Conservation (phyloP, 2,329 filamentous ascomycete genomes). For the Pseudogymnoascus sp. region DNA sequence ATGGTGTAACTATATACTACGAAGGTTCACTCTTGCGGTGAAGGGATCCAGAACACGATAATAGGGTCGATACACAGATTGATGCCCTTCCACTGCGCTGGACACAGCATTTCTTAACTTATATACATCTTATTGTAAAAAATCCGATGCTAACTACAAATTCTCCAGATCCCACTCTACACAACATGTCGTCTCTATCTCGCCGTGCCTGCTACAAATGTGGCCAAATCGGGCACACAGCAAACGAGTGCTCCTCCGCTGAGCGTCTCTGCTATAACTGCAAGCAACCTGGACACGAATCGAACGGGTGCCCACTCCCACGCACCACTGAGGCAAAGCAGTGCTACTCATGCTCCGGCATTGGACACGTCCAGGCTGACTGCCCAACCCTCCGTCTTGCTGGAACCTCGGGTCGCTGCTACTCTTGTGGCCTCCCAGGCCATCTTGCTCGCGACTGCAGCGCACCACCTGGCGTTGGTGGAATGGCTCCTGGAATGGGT, state of each 20-base stretch:
- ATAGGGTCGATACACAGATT: background rate
- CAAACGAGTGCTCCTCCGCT: conserved; percentile 92
- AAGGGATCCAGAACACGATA: background rate
- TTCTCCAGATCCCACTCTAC: conserved; percentile 3
- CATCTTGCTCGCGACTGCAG: conserved; percentile 90
- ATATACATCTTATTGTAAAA: background rate
- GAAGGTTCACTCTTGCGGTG: background rate
- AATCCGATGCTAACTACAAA: background rate
- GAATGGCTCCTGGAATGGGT: conserved; percentile 24
- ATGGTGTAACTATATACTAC: background rate
- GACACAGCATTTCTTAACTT: background rate
- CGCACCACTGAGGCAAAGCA: conserved; percentile 98
- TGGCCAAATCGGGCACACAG: conserved; percentile 74
- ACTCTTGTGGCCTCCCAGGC: conserved; percentile 88
- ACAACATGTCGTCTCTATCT: conserved; percentile 67
- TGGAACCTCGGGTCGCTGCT: conserved; percentile 80
- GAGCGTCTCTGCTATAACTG: conserved; percentile 99
- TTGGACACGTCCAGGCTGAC: conserved; percentile 97
- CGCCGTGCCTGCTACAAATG: conserved; percentile 67
- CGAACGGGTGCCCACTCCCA: conserved; percentile 92
- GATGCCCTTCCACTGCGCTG: background rate
- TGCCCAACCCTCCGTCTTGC: conserved; percentile 92
- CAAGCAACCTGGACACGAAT: conserved; percentile 79
- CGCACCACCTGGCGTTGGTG: conserved; percentile 52
- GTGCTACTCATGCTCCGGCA: conserved; percentile 98